Evolutionary conservation across 352 stramenopile genomes (phyloP), one percentile per base, ranked within the genome.

Genomic region (Phytophthora fragariae): DNA sequence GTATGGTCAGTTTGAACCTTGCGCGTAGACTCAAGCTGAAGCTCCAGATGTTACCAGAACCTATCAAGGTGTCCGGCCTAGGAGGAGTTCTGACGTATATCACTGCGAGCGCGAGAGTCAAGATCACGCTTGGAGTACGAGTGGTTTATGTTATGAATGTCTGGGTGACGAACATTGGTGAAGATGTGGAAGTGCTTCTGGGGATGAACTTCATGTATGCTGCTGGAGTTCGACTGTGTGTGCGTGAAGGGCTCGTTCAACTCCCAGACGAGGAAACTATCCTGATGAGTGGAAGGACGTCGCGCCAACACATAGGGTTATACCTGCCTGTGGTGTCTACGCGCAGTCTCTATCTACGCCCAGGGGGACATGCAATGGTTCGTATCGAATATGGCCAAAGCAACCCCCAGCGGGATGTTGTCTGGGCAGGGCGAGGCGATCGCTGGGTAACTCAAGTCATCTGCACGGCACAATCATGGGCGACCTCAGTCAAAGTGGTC

Each of bases 201-300:
- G 71, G 75, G 0, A 72, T 77, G 59, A 57, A 82, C 17, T 82
- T 79, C 58, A 81, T 81, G 65, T n/a, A 63, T 9, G 15, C 46
- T 3, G 49, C 68, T 10, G 72, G 72, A 9, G 72, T 82, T 0
- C 57, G 65, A 5, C 37, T 75, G 1, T 57, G 54, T 5, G 41
- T 56, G 5, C 44, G 44, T 0, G 50, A 55, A 46, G 41, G 41
- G 3, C 3, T 55, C 8, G 41, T 44, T 2, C 19, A 44, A 17
- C 24, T 64, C 2, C 57, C 57, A 3, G 57, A 64, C 24, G 57
- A 64, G 17, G 57, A 64, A 9, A 62, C 19, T 37, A n/a, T 50
- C 27, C 56, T 52, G 33, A 19, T 52, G 17, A 21, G 15, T 24
- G 24, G 24, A 27, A 2, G 24, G 24, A 2, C 24, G 24, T 27